Conservation (phyloP, 768 basidiomycete genomes). For the Amanita muscaria region DNA sequence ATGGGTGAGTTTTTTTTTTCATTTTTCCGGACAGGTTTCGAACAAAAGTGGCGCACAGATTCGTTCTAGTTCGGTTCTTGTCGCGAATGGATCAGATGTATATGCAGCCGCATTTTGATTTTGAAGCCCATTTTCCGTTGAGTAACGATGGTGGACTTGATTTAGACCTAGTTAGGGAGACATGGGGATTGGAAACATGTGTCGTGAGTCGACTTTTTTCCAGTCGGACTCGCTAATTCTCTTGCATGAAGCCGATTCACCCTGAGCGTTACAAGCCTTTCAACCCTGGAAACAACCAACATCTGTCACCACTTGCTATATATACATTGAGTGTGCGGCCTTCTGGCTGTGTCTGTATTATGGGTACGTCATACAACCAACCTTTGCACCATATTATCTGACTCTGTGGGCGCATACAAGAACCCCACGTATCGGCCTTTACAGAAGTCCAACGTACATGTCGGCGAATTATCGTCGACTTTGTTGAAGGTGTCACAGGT, state of each 20-base stretch:
- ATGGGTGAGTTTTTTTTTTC: background rate
- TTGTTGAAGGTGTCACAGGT: background rate
- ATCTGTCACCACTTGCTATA: slow-evolving; percentile 3
- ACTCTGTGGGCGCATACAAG: background rate
- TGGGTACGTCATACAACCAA: background rate
- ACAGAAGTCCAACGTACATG: background rate
- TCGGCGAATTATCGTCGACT: background rate
- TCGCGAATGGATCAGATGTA: slow-evolving; percentile 1
- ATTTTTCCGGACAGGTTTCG: background rate
- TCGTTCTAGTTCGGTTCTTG: slow-evolving; percentile 5
- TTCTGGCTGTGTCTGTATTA: background rate
- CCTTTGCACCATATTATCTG: background rate
- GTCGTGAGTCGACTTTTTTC: background rate
- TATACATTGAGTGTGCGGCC: slow-evolving; percentile 1
- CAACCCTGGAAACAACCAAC: background rate
- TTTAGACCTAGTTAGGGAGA: background rate
- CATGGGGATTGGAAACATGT: slow-evolving; percentile 8
- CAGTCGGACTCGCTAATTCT: background rate
- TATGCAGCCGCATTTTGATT: slow-evolving; percentile 2
- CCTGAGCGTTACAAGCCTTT: slow-evolving; percentile 4
- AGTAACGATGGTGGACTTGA: slow-evolving; percentile 4
- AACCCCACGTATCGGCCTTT: background rate
- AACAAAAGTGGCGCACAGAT: too few relatives aligned
- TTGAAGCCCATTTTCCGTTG: slow-evolving; percentile 5
- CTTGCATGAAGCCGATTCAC: slow-evolving; percentile 2